Evolutionary conservation across 495 filamentous ascomycete species (phyloP).

Genomic region (Extremus antarcticus): DNA sequence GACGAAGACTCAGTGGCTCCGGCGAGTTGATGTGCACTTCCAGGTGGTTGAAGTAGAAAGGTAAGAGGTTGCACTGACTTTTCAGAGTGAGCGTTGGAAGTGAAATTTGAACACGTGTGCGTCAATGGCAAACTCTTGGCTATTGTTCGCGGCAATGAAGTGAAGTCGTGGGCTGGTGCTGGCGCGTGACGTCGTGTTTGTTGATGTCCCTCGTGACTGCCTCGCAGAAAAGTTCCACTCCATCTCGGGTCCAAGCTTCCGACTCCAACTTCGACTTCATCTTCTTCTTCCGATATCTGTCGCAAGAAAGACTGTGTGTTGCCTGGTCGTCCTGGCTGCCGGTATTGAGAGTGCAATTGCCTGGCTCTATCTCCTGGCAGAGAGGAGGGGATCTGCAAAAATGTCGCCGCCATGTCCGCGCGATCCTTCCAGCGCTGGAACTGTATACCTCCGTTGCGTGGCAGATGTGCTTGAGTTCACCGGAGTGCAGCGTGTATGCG

Average conservation of each 20-base stretch:
- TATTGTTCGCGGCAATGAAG: neutral
- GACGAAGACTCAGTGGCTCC: no score
- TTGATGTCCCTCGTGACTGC: neutral
- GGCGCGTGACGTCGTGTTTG: neutral
- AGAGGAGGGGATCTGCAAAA: neutral
- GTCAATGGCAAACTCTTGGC: neutral
- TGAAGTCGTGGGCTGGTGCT: neutral
- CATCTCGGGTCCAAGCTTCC: neutral
- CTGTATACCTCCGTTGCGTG: neutral
- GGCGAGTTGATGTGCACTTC: no score
- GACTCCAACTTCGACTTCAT: neutral
- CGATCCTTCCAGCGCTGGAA: no score
- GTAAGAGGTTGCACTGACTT: neutral
- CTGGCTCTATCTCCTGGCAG: constrained; percentile 1
- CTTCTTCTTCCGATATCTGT: neutral
- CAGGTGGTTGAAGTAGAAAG: neutral
- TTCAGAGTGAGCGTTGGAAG: neutral
- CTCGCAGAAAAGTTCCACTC: neutral
- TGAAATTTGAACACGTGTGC: neutral
- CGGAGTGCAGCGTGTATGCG: no score
- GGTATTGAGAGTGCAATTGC: neutral
- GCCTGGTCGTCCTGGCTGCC: neutral
- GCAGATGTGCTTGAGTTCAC: no score
- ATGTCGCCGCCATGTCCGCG: neutral
- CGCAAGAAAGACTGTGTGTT: neutral